Evolutionary conservation across 352 stramenopile species (phyloP), one percentile per base, ranked within the genome.

Genomic region (Globisporangium okanoganense): DNA sequence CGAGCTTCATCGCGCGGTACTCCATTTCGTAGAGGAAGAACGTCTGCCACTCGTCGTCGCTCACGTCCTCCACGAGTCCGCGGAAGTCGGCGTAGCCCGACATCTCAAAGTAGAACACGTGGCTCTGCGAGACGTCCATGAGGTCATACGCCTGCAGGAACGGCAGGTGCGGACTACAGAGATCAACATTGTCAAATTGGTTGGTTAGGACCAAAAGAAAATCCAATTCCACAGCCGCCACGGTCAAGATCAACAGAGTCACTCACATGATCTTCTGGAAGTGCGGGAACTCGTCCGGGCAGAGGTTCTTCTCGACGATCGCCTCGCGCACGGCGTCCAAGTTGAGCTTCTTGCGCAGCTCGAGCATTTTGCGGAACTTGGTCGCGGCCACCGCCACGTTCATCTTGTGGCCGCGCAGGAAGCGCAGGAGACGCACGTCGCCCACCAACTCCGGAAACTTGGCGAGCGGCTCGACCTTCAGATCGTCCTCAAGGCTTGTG

Each of bases 21-120:
- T 92, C 82, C 69, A 92, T 84, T n/a, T 82, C 81, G 61, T 89
- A 87, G 16, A 88, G 64, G 36, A 78, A 82, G 57, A 88, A 92
- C 8, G 74, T 72, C 43, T 76, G 73, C 79, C 78, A 90, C 52
- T 92, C 82, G 5, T 88, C 82, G 48, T 92, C 77, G 5, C 69
- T 75, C 31, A 92, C 63, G 53, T 89, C 68, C 22, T 72, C 76
- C 5, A 88, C 33, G n/a, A 92, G 65, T 0, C 76, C 78, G 20
- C 73, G 73, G 5, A 90, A 62, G 59, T 90, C 82, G 5, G 76
- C 71, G 33, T 85, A 87, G 25, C 82, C 82, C 25, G 78, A 74
- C 71, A 89, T 84, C 64, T 92, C 82, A 65, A 89, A 88, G 66
- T 76, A 84, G 18, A 90, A 78, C 14, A 87, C 72, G 55, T 85